Base-by-base conservation (phyloP, 371 early-diverging fungal species). In the Saksenaea oblongispora region DNA sequence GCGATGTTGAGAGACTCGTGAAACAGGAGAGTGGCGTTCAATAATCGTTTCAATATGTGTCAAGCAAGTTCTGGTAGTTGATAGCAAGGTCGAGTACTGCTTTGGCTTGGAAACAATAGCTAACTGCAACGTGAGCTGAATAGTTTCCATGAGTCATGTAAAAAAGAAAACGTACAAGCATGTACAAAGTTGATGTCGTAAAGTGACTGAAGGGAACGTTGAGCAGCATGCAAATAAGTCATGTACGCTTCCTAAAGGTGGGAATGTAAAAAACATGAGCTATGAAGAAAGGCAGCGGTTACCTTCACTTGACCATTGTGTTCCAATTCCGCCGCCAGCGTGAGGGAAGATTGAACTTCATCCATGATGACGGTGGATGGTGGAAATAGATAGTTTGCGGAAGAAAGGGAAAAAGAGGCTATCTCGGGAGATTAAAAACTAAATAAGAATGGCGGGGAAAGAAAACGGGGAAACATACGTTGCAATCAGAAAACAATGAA, bases 21-120 rank as follows among this genome's bases (percentile, higher is more conserved):
- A n/a, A 22, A 17, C 14, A 24, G 66, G 66, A 26, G 67, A 62
- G 57, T 79, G 83, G 1, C 59, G 63, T 17, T 72, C 73, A 34
- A 78, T 71, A n/a, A 79, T 75, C 17, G 58, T 58, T 61, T 82
- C 79, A 36, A 78, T 68, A 44, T 78, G 77, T 22, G 61, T 60
- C 18, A 82, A 58, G 56, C 82, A 82, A 26, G 70, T 66, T 41
- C 71, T 69, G 66, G 76, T 70, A 3, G 75, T 65, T 44, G 72
- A 67, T 57, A 81, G 55, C 59, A 78, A 64, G 18, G 63, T 31
- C 11, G 59, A 24, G 56, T 78, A 74, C 22, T 79, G 73, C 34
- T 76, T 74, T 39, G 83, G 83, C 26, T 69, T 72, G 26, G 76
- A 71, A 44, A 79, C 60, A 64, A 82, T 78, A 47, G 83, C 83